Base-by-base conservation (phyloP, 2,329 filamentous ascomycete genomes). In the Ophiostoma montium region DNA sequence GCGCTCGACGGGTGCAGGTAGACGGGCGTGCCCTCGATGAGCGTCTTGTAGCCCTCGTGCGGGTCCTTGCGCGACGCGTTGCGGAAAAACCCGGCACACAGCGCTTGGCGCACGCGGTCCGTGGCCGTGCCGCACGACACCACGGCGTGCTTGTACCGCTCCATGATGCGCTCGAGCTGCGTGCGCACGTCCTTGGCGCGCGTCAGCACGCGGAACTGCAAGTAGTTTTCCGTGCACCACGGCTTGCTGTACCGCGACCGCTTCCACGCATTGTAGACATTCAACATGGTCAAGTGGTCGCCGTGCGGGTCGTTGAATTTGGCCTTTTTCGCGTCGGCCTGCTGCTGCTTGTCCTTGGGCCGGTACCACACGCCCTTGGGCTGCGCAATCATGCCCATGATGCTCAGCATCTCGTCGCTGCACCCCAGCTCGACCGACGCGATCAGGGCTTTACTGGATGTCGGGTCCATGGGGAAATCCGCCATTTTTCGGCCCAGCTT, bases 201-300 rank as follows among this genome's bases (percentile, higher is more conserved):
- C 51, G 80, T 78, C 77, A 98, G 95, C 32, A 81, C 82, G 2
- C 89, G 79, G 5, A 87, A 88, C 62, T 96, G 89, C 62, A 98
- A 92, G 63, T 94, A 98, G 65, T 98, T 95, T 61, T 98, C 94
- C 57, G 87, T 90, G 62, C 92, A 96, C 92, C 92, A 98, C 0
- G 89, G 81, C 50, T 80, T 86, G 46, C 80, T 84, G 66, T 78
- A 94, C 7, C 82, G 82, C 54, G 80, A 84, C 41, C 82, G 75
- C 63, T 95, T 95, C 92, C 92, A 98, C n/a, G 78, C 81, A 60
- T 95, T 95, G 70, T 94, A 98, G 1, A 98, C 89, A 58, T 98
- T 98, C 39, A 98, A 77, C 0, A 96, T 73, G 0, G 92, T 98
- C 12, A 98, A 72, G 60, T 98, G 92, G 61, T 98, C 92, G 47